Evolutionary conservation across 2,329 filamentous ascomycete species (phyloP), one percentile per base, ranked within the genome.

Genomic region (Fusarium pseudograminearum): DNA sequence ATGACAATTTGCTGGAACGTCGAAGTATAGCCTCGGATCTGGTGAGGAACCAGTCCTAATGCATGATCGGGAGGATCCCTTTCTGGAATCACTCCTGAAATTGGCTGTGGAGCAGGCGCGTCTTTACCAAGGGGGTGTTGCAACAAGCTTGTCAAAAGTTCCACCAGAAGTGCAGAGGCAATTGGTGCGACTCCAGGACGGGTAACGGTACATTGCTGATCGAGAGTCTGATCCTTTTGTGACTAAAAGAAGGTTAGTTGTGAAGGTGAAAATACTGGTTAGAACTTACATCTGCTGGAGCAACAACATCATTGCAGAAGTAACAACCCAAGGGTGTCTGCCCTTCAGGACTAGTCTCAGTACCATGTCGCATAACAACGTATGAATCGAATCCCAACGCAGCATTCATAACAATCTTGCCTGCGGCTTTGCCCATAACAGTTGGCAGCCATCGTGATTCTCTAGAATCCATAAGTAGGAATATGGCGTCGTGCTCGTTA

Each of bases 121-220:
- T 86, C 82, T 22, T 87, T 83, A n/a, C 89, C 86, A 10, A 91
- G 82, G 0, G 94, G 94, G 76, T 97, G 95, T 77, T 99, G 96
- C 12, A 98, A 83, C 36, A 98, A 82, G 61, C 93, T 97, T 12
- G 94, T 90, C 30, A 99, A 86, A 7, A 98, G 85, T 79, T 99
- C 96, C 48, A 98, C 95, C 8, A 98, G 86, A 34, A 97, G 85
- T 4, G 93, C 93, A 4, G 96, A 98, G 10, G 96, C 96, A 59
- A 98, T 96, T 12, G 94, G 91, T 16, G 96, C 95, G 36, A 97
- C 90, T 18, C 96, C 96, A 1, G 96, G 96, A 12, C 96, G 89
- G 4, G 96, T 99, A 22, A 99, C 96, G 0, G 96, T 99, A 80
- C 96, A 99, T 81, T 98, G 96, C 78, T 99, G 96, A 78, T 99